phyloP scores from a whole-genome alignment of 2,329 filamentous ascomycete genomes.

The Stemphylium lycopersici region DNA sequence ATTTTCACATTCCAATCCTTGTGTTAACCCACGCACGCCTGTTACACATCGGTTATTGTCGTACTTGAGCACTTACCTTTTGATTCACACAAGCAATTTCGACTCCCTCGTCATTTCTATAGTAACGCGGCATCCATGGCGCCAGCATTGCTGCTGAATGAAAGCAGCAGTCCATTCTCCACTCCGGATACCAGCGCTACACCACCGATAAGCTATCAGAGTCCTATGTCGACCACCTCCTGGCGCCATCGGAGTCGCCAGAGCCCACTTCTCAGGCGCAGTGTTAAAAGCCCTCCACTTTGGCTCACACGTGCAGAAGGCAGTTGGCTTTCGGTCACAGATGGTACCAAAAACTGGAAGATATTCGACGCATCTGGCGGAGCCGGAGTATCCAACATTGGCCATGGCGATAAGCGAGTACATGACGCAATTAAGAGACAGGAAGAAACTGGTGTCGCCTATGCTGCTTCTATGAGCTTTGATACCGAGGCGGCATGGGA shows the following conservation, averaged over 20 bases:
- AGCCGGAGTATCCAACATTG: conserved; percentile 74
- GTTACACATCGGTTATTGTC: not conserved
- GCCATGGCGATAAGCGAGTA: conserved; percentile 69
- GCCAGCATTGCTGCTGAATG: conserved; percentile 9
- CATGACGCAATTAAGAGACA: conserved; percentile 65
- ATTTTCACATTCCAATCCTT: not conserved
- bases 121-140: conserved; percentile 6
- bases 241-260: not conserved
- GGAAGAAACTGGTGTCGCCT: conserved; percentile 54
- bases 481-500: conserved; percentile 60
- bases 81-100: not conserved
- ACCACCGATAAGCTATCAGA: not conserved
- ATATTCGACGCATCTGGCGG: conserved; percentile 77
- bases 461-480: conserved; percentile 48
- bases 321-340: conserved; percentile 56
- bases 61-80: not conserved
- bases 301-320: conserved; percentile 57
- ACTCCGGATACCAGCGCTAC: not conserved
- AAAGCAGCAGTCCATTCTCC: not conserved
- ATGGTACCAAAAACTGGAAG: conserved; percentile 52
- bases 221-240: not conserved
- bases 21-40: not conserved
- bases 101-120: not conserved
- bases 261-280: conserved; percentile 57
- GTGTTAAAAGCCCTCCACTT: conserved; percentile 55